Percentiles rank a stretch among this genome's conserved stretches.
phyloP scores from a whole-genome alignment of 1,139 yeast genomes.

The Candida sojae region DNA sequence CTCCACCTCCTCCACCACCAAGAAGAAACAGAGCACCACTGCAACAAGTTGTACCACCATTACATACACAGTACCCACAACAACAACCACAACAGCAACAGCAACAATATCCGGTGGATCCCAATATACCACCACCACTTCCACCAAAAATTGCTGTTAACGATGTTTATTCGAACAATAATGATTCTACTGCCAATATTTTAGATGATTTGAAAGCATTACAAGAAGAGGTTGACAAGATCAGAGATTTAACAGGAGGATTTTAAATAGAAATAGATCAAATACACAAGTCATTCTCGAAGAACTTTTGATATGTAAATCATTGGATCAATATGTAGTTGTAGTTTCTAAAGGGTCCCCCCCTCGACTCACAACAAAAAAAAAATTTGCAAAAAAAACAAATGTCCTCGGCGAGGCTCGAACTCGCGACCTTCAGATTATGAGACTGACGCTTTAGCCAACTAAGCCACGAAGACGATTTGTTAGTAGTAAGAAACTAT shows the following conservation, averaged over 20 bases:
- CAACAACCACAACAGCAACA: conserved; percentile 1
- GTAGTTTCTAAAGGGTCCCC: no score
- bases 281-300: neutral
- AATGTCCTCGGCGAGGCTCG: conserved; percentile 54
- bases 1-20: conserved; percentile 45
- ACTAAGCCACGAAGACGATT: conserved; percentile 40
- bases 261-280: conserved; percentile 23
- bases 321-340: no score
- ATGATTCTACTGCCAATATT: conserved; percentile 50
- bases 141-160: conserved; percentile 33
- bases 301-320: neutral
- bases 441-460: conserved; percentile 54
- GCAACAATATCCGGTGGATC: conserved; percentile 2
- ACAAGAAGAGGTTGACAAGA: conserved; percentile 65
- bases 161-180: conserved; percentile 15
- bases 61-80: conserved; percentile 18
- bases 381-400: conserved; percentile 13
- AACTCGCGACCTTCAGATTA: conserved; percentile 51
- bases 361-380: neutral
- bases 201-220: conserved; percentile 62
- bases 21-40: conserved; percentile 28
- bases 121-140: conserved; percentile 26
- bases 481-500: neutral
- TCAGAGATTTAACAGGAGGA: conserved; percentile 52
- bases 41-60: conserved; percentile 47